A percentile compares a stretch with the other conserved stretches of the same genome.
phyloP scores from a whole-genome alignment of 306 rosid species.

The barrel medic (Medicago truncatula) region MtrunA17r5.0-ANR NC_053042.1:39553001-39553500 shows the following conservation, averaged over 20 bases:
- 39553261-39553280: conserved; percentile 93
- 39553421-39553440: conserved; percentile 61
- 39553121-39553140: conserved; percentile 41
- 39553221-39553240: conserved; percentile 96
- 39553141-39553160: conserved; percentile 80
- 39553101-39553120: neutral
- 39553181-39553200: conserved; percentile 95
- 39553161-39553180: conserved; percentile 94
- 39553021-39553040: no score
- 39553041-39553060: no score
- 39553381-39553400: conserved; percentile 67
- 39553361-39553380: conserved; percentile 73
- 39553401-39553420: conserved; percentile 64
- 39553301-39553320: conserved; percentile 84
- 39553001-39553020: no score
- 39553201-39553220: conserved; percentile 95
- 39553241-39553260: conserved; percentile 84
- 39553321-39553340: conserved; percentile 74
- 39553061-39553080: neutral
- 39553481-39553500: no score
- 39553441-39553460: neutral
- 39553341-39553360: conserved; percentile 60
- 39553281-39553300: conserved; percentile 88
- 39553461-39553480: neutral
- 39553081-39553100: neutral